Percentiles rank a stretch among this genome's conserved stretches.
phyloP scores from a whole-genome alignment of 345 rosid species.

The Rubroshorea leprosula region DNA sequence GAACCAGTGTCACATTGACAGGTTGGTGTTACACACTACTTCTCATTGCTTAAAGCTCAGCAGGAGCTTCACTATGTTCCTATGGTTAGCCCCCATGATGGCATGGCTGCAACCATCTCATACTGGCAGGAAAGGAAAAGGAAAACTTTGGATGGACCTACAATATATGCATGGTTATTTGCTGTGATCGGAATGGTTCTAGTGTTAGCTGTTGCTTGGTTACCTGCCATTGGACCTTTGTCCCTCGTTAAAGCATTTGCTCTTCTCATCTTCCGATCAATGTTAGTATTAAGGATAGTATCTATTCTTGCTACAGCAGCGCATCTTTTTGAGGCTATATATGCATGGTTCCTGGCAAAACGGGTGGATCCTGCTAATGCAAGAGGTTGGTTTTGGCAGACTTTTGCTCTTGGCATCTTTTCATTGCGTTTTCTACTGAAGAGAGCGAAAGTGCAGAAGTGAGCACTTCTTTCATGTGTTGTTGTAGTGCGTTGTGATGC shows the following conservation, averaged over 20 bases:
- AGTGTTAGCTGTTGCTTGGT: conserved; percentile 49
- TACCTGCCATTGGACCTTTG: conserved; percentile 68
- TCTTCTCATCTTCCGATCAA: conserved; percentile 55
- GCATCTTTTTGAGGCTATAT: conserved; percentile 54
- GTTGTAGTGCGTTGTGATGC: too few species aligned
- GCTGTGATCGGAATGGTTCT: conserved; percentile 41
- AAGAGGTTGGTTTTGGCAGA: conserved; percentile 88
- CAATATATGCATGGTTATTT: conserved; percentile 52
- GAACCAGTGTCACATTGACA: conserved; percentile 28
- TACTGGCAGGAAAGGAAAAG: conserved; percentile 71
- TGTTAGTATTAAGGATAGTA: conserved; percentile 36
- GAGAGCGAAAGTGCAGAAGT: conserved; percentile 39
- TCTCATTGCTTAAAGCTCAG: conserved; percentile 82
- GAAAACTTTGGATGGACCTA: conserved; percentile 65
- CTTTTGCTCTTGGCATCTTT: conserved; percentile 54
- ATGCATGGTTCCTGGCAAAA: conserved; percentile 59
- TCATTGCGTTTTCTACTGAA: conserved; percentile 58
- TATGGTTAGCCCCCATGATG: conserved; percentile 66
- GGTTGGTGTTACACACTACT: conserved; percentile 93
- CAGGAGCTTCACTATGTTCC: conserved; percentile 88
- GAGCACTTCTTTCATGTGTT: conserved; percentile 4
- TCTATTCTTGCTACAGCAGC: conserved; percentile 25
- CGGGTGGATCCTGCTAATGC: conserved; percentile 68
- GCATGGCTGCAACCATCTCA: conserved; percentile 80
- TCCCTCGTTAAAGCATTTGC: conserved; percentile 38